Evolutionary conservation across 129 eudicot species (phyloP).

Genomic region (Chrysanthemum seticuspe): DNA sequence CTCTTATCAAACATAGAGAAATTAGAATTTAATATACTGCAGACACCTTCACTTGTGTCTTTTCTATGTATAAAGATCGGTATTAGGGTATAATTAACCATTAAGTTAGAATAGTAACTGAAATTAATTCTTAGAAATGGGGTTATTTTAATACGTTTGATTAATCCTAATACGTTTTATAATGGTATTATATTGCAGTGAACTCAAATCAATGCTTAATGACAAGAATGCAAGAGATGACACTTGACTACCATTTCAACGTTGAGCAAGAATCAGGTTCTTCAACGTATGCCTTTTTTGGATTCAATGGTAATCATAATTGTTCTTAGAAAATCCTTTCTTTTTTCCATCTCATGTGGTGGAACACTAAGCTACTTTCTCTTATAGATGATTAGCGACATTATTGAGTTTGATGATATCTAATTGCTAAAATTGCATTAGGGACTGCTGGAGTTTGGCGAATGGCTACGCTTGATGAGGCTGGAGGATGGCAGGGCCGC

Average conservation of each 20-base stretch:
- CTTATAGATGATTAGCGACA: too few relatives aligned
- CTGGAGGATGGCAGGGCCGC: constrained; percentile 54
- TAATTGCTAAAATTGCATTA: background rate
- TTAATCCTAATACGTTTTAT: background rate
- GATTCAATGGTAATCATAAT: constrained; percentile 63
- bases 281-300: constrained; percentile 66
- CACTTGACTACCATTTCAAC: constrained; percentile 75
- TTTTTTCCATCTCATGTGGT: background rate
- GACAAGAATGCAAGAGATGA: constrained; percentile 98
- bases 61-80: too few relatives aligned
- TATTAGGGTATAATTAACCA: too few relatives aligned
- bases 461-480: constrained; percentile 41
- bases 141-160: too few relatives aligned
- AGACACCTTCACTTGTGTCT: too few relatives aligned
- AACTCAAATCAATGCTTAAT: constrained; percentile 80
- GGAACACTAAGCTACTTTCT: background rate
- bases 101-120: too few relatives aligned
- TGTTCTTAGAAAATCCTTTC: background rate
- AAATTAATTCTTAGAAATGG: too few relatives aligned
- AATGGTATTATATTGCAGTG: constrained; percentile 37
- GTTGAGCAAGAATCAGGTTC: constrained; percentile 97
- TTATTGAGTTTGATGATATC: too few relatives aligned
- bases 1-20: too few relatives aligned
- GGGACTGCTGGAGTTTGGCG: constrained; percentile 45
- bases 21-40: too few relatives aligned